Base-by-base conservation (phyloP, 805 yeast species). In the Candida caryicola region DNA sequence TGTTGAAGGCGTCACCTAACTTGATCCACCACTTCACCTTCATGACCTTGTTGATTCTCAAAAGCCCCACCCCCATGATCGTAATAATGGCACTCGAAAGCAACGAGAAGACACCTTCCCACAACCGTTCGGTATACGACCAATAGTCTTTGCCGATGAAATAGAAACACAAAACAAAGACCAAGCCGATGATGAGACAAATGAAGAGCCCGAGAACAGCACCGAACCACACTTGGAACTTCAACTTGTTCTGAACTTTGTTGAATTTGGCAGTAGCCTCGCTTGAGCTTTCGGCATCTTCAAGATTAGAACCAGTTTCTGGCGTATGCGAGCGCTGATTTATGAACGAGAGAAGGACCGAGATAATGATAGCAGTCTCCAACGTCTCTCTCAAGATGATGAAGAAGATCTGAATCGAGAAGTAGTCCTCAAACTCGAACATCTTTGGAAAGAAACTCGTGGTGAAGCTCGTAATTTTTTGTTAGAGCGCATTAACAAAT, bases 71-170 rank as follows among this genome's bases (percentile, higher is more conserved):
- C 0, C 96, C 96, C 96, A 89, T 88, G 5, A 81, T 64, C 1
- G 95, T 85, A 43, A 89, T 89, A 41, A 89, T 78, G 1, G 83
- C 52, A 14, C 93, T 77, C 3, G 95, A 88, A 21, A 88, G 58
- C 10, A 90, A 70, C 49, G 91, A 83, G 54, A 89, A 79, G 1
- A 81, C 62, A 5, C 95, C 95, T 57, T 89, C 97, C 85, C 95
- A 89, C 37, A 86, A 71, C 51, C 93, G 79, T 57, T 89, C 97
- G 29, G 96, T 83, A 43, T 79, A 66, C 6, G 90, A 77, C 96
- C 96, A 89, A 37, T 86, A 64, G 62, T 89, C 95, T 17, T 81
- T 78, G 12, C 96, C 96, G 21, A 90, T 64, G 31, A 80, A 55
- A 52, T 88, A 87, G 59, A 89, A 89, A 4, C 81, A 68, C 8